A percentile compares a stretch with the other conserved stretches of the same genome.
These are phyloP conservation scores for Aotearoamyces nothofagi DNA, from an alignment of 2,329 filamentous ascomycete species.

Conservation along the genomic window DNA sequence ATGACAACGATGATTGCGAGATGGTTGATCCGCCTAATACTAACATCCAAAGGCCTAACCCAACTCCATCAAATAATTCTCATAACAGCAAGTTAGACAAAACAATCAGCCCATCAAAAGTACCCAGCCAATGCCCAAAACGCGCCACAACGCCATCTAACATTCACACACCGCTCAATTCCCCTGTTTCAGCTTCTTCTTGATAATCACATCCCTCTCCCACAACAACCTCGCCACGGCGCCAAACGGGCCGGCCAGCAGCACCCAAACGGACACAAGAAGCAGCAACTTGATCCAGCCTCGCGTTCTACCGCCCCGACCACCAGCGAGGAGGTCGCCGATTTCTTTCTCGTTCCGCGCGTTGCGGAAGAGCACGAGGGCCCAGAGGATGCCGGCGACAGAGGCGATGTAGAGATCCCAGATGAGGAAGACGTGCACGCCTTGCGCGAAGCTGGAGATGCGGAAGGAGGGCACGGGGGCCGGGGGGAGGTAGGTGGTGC, in stretches of 20 bases:
- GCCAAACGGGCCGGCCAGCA: slow-evolving; percentile 27
- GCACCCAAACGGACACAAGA: slow-evolving; percentile 21
- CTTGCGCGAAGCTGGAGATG: slow-evolving; percentile 19
- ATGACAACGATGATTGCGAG: no score
- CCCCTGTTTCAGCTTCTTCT: no score
- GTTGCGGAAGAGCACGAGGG: slow-evolving; percentile 20
- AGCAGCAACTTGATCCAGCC: slow-evolving; percentile 13
- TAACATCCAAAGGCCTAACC: no score
- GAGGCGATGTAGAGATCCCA: slow-evolving; percentile 32
- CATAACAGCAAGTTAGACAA: no score
- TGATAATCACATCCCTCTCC: slow-evolving; percentile 32
- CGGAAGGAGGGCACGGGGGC: slow-evolving; percentile 24
- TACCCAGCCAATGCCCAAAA: no score
- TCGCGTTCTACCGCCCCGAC: slow-evolving; percentile 10
- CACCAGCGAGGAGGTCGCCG: slow-evolving; percentile 6
- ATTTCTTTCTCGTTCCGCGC: slow-evolving; percentile 10
- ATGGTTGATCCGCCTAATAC: no score
- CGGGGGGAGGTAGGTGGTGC: slow-evolving; percentile 20
- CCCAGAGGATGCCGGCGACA: slow-evolving; percentile 28
- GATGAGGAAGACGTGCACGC: slow-evolving; percentile 28
- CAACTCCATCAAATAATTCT: no score
- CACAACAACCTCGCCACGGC: slow-evolving; percentile 29
- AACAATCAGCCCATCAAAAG: no score
- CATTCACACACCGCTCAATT: no score
- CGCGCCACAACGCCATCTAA: no score